Percentiles rank a stretch among this genome's conserved stretches.
Evolutionary conservation across 768 basidiomycete genomes (phyloP).

Genomic region (Leccinum longicurvipes): DNA sequence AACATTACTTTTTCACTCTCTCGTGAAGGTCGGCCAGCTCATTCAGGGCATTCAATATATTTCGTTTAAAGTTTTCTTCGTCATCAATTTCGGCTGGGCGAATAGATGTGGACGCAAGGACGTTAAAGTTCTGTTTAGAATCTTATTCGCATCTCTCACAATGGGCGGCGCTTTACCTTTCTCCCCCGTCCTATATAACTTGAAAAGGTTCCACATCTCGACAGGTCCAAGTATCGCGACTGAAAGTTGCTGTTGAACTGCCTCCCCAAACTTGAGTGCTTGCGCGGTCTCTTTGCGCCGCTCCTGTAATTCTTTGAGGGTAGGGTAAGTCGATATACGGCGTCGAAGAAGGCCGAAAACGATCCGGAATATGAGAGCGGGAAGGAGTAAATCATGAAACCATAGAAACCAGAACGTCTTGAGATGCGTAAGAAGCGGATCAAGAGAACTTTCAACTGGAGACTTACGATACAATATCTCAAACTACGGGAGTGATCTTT

Average conservation of each 20-base stretch:
- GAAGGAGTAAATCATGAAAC: conserved; percentile 55
- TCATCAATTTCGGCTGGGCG: conserved; percentile 11
- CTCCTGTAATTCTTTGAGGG: conserved; percentile 48
- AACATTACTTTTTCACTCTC: conserved; percentile 55
- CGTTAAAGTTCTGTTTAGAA: not conserved
- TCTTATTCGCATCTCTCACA: conserved; percentile 6
- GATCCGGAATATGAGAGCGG: conserved; percentile 47
- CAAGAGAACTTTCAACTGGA: not conserved
- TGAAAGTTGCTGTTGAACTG: conserved; percentile 45
- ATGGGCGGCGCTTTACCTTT: conserved; percentile 33
- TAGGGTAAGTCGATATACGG: conserved; percentile 53
- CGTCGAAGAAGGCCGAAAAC: conserved; percentile 47
- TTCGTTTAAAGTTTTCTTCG: conserved; percentile 42
- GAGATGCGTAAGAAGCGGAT: conserved; percentile 1
- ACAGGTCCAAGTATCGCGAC: conserved; percentile 45
- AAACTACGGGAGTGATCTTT: conserved; percentile 45
- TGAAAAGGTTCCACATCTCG: conserved; percentile 55
- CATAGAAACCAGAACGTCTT: conserved; percentile 65
- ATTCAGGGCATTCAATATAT: conserved; percentile 39
- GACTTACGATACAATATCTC: conserved; percentile 49
- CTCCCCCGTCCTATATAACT: conserved; percentile 37
- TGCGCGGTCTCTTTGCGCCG: conserved; percentile 45
- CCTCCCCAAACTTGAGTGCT: conserved; percentile 52
- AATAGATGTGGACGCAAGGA: not conserved
- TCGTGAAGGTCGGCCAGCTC: conserved; percentile 62